Evolutionary conservation across 2,329 filamentous ascomycete genomes (phyloP).

Genomic region (Meredithiella fracta): DNA sequence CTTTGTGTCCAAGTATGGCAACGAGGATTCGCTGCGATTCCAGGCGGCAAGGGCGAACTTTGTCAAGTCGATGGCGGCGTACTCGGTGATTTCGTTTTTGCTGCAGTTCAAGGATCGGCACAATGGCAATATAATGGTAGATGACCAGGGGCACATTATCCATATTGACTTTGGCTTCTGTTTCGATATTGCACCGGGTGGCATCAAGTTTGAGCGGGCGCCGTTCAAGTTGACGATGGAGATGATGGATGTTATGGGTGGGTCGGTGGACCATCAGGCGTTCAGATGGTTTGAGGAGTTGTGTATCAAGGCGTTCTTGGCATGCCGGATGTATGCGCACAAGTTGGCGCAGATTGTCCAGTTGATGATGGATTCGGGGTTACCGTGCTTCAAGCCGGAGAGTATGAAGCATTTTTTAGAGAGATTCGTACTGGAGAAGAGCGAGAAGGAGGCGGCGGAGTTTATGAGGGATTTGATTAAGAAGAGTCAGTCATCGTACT

Average conservation of each 20-base stretch:
- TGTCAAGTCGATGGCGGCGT: slow-evolving; percentile 97
- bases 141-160: slow-evolving; percentile 89
- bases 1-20: slow-evolving; percentile 92
- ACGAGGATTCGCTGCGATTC: slow-evolving; percentile 86
- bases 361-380: slow-evolving; percentile 87
- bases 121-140: slow-evolving; percentile 99
- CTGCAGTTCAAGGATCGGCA: slow-evolving; percentile 98
- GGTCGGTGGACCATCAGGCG: slow-evolving; percentile 63
- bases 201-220: slow-evolving; percentile 92
- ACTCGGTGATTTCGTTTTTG: slow-evolving; percentile 90
- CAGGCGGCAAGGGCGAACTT: slow-evolving; percentile 94
- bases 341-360: slow-evolving; percentile 81
- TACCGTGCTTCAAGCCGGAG: slow-evolving; percentile 96
- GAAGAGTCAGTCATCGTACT: slow-evolving; percentile 81
- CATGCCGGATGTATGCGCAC: slow-evolving; percentile 67
- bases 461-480: slow-evolving; percentile 81
- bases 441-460: slow-evolving; percentile 81
- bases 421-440: slow-evolving; percentile 82
- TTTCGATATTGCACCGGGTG: slow-evolving; percentile 94
- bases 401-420: slow-evolving; percentile 85
- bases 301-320: slow-evolving; percentile 87
- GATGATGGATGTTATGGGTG: slow-evolving; percentile 99
- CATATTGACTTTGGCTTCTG: slow-evolving; percentile 99
- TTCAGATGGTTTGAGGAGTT: slow-evolving; percentile 96
- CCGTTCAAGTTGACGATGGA: slow-evolving; percentile 96